Percentiles rank a stretch among this genome's conserved stretches.
These are phyloP conservation scores for Boletus fagicola DNA, from an alignment of 768 basidiomycete genomes.

Conservation along the genomic window DNA sequence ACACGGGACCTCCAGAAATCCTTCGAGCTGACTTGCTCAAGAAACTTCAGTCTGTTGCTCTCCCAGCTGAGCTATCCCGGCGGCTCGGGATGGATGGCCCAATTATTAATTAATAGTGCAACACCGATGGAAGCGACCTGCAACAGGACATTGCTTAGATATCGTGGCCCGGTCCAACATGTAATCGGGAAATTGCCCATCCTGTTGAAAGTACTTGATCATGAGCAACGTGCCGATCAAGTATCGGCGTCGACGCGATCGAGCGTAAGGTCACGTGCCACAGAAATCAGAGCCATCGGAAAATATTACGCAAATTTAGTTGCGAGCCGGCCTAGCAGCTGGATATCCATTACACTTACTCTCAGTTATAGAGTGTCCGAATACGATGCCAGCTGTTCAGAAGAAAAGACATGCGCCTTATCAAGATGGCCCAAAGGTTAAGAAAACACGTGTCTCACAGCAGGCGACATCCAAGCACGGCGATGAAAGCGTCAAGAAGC, in stretches of 20 bases:
- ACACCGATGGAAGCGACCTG: background rate
- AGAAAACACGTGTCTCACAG: constrained; percentile 52
- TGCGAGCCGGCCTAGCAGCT: too few species aligned
- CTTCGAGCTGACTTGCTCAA: background rate
- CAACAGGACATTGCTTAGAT: background rate
- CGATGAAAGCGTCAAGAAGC: constrained; percentile 46
- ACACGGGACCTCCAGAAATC: constrained; percentile 40
- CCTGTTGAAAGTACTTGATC: background rate
- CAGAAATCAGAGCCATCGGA: constrained; percentile 2
- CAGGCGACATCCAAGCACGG: constrained; percentile 16
- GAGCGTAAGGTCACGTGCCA: constrained; percentile 18
- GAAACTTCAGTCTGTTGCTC: constrained; percentile 67
- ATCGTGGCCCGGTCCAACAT: background rate
- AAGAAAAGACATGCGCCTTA: constrained; percentile 53
- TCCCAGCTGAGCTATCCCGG: constrained; percentile 74
- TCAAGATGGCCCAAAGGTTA: constrained; percentile 47
- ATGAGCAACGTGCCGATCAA: background rate
- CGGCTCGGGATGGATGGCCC: constrained; percentile 16
- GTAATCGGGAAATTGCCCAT: background rate
- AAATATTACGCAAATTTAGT: background rate
- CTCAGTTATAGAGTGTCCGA: background rate
- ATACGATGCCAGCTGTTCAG: constrained; percentile 39
- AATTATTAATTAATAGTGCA: too few species aligned
- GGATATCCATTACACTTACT: background rate
- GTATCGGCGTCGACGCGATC: background rate